Conservation (phyloP, 805 yeast genomes). For the Myxozyma sirexii region DNA sequence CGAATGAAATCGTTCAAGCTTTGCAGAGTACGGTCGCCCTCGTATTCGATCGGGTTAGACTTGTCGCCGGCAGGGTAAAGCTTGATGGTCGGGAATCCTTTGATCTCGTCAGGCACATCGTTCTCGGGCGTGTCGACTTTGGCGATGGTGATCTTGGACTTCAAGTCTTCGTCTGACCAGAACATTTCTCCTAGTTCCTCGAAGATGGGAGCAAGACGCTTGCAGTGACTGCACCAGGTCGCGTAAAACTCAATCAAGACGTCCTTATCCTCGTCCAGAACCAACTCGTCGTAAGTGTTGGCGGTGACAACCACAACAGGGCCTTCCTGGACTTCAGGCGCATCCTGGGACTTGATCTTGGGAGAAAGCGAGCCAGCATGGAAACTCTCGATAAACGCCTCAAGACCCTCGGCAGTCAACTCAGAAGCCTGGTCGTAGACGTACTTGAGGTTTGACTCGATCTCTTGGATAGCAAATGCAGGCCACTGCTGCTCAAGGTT, state of each 20-base stretch:
- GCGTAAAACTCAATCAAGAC: slow-evolving; percentile 76
- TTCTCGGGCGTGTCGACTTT: slow-evolving; percentile 87
- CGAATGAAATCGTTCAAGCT: slow-evolving; percentile 69
- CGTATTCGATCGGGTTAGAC: slow-evolving; percentile 63
- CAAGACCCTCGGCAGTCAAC: slow-evolving; percentile 57
- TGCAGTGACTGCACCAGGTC: slow-evolving; percentile 97
- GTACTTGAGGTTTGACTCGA: slow-evolving; percentile 68
- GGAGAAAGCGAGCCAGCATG: slow-evolving; percentile 68
- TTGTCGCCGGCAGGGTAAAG: slow-evolving; percentile 87
- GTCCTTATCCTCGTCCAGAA: slow-evolving; percentile 65
- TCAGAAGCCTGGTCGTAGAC: slow-evolving; percentile 65
- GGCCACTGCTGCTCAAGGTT: slow-evolving; percentile 87
- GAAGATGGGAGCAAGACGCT: slow-evolving; percentile 83
- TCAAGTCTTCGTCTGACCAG: slow-evolving; percentile 52
- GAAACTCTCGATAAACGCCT: slow-evolving; percentile 64
- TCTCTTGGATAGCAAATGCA: slow-evolving; percentile 83
- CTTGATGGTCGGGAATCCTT: slow-evolving; percentile 91
- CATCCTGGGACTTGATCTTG: slow-evolving; percentile 77
- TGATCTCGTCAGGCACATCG: slow-evolving; percentile 75
- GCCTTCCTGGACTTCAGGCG: slow-evolving; percentile 80
- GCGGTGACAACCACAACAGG: slow-evolving; percentile 77
- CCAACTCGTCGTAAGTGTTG: slow-evolving; percentile 72
- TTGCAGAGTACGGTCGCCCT: slow-evolving; percentile 74
- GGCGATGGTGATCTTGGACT: slow-evolving; percentile 69
- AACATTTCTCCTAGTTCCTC: slow-evolving; percentile 81